Conservation (phyloP, 1,284 basidiomycete species). For the Uromyces viciae-fabae region DNA sequence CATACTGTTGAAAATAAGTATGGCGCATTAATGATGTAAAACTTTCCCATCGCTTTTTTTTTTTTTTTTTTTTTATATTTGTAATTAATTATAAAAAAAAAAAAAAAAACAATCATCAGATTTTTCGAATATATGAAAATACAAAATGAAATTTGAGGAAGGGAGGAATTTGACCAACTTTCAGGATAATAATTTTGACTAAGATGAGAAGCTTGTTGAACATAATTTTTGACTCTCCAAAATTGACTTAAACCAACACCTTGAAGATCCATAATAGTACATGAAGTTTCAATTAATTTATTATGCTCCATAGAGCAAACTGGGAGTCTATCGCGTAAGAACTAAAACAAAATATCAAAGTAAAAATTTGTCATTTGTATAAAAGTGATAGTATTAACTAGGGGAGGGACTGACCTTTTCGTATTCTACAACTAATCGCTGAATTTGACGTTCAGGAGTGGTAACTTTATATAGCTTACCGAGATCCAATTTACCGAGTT, state of each 20-base stretch:
- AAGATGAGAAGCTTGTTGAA: slow-evolving; percentile 71
- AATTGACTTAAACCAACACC: slow-evolving; percentile 78
- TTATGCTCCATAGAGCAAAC: slow-evolving; percentile 71
- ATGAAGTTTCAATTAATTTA: slow-evolving; percentile 91
- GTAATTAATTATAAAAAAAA: background rate
- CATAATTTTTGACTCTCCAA: slow-evolving; percentile 88
- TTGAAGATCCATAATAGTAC: slow-evolving; percentile 91
- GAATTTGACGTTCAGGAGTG: slow-evolving; percentile 79
- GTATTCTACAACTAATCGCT: slow-evolving; percentile 88
- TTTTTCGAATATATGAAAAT: slow-evolving; percentile 57
- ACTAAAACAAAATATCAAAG: background rate
- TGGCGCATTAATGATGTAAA: slow-evolving; percentile 75
- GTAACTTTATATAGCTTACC: slow-evolving; percentile 75
- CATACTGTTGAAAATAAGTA: slow-evolving; percentile 88
- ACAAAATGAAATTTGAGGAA: background rate
- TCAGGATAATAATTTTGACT: slow-evolving; percentile 76
- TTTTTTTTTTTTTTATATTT: too few relatives aligned
- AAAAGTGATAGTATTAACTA: background rate
- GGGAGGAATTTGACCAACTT: background rate
- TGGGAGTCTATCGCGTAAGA: slow-evolving; percentile 61
- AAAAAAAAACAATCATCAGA: too few relatives aligned
- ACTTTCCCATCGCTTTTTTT: slow-evolving; percentile 92
- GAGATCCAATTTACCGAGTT: slow-evolving; percentile 83
- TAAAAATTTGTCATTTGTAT: background rate
- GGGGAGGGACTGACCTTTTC: slow-evolving; percentile 88